phyloP scores from a whole-genome alignment of 2,329 filamentous ascomycete species.

The Botrytis cinerea region DNA sequence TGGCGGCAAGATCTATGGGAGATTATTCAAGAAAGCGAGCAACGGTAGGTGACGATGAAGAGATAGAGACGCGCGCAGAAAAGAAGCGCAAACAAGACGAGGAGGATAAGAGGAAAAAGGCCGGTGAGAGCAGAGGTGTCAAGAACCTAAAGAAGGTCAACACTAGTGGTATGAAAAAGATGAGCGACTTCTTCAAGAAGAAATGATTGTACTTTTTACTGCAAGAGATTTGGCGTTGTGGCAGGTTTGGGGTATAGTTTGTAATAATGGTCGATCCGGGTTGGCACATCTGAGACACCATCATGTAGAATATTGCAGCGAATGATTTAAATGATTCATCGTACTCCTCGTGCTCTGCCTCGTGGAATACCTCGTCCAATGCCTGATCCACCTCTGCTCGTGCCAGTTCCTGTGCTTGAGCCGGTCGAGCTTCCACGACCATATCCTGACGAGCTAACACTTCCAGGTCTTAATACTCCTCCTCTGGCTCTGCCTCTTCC shows the following conservation, averaged over 20 bases:
- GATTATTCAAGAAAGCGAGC: conserved; percentile 72
- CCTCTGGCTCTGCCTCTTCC: conserved; percentile 38
- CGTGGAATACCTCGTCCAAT: conserved; percentile 52
- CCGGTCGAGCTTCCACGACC: conserved; percentile 18
- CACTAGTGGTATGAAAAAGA: conserved; percentile 91
- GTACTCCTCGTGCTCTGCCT: conserved; percentile 55
- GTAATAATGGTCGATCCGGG: conserved; percentile 20
- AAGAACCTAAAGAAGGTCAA: conserved; percentile 87
- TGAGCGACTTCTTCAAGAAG: conserved; percentile 92
- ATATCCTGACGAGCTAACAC: conserved; percentile 33
- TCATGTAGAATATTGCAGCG: conserved; percentile 27
- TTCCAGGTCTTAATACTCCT: conserved; percentile 33
- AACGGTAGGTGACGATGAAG: conserved; percentile 64
- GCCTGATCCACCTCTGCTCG: conserved; percentile 45
- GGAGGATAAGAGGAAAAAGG: conserved; percentile 83
- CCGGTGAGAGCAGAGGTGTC: conserved; percentile 71
- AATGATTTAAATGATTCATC: conserved; percentile 35
- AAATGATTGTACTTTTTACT: conserved; percentile 36
- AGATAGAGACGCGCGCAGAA: conserved; percentile 62
- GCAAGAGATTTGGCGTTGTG: conserved; percentile 20
- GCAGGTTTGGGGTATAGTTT: conserved; percentile 13
- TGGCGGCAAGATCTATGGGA: conserved; percentile 64
- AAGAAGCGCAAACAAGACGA: conserved; percentile 87
- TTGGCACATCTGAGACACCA: conserved; percentile 22
- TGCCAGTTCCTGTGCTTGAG: conserved; percentile 29